Conservation (phyloP, 2,329 filamentous ascomycete genomes). For the Sordariomycetes sp. region DNA sequence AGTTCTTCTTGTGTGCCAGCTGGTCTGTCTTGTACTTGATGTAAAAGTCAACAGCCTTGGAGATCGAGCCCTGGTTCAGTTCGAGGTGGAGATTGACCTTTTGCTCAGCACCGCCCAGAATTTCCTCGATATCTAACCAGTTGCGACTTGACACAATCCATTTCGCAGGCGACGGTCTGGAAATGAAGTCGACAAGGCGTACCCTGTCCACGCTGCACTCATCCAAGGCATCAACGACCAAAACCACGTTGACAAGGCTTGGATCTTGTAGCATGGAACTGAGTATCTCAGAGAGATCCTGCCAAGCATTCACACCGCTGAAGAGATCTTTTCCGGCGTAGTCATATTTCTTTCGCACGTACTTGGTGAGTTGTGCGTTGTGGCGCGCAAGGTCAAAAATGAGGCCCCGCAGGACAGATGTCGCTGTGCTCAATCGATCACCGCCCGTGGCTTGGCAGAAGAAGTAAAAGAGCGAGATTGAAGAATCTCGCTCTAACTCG, state of each 20-base stretch:
- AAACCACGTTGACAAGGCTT: constrained; percentile 12
- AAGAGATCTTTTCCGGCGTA: constrained; percentile 23
- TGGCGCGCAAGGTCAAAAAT: constrained; percentile 26
- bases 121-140: constrained; percentile 21
- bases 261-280: constrained; percentile 25
- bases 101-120: constrained; percentile 11
- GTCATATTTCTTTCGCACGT: constrained; percentile 23
- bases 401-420: constrained; percentile 28
- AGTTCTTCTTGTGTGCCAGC: constrained; percentile 8
- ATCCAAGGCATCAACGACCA: constrained; percentile 38
- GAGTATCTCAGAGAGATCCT: constrained; percentile 26
- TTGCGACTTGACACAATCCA: constrained; percentile 37
- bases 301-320: constrained; percentile 25
- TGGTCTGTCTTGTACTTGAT: constrained; percentile 20
- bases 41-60: constrained; percentile 21
- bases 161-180: constrained; percentile 18
- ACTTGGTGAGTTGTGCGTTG: constrained; percentile 20
- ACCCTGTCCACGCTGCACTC: constrained; percentile 22
- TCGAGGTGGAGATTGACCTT: constrained; percentile 22
- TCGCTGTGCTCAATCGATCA: constrained; percentile 25
- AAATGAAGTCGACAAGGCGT: constrained; percentile 25
- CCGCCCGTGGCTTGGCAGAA: constrained; percentile 33
- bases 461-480: constrained; percentile 13
- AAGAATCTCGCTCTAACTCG: constrained; percentile 6
- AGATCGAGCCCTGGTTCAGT: constrained; percentile 21